Percentiles rank a stretch among this genome's conserved stretches.
phyloP scores from a whole-genome alignment of 176 grass and related monocot genomes.

The Carex kokanica region DNA sequence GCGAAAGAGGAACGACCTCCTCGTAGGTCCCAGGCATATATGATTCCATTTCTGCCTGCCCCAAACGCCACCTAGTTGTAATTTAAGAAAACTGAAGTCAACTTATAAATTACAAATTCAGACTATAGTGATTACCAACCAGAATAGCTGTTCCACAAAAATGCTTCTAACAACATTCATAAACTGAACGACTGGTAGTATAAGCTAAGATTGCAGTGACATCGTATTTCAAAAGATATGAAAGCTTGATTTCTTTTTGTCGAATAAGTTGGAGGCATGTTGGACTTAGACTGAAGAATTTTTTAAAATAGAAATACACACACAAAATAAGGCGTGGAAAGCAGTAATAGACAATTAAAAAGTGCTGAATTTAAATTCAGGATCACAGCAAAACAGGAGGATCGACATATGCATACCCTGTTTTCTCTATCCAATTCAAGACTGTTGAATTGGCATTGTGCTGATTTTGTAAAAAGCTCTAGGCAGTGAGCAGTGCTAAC shows the following conservation, averaged over 20 bases:
- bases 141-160: neutral
- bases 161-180: neutral
- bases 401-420: constrained; percentile 31
- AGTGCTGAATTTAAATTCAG: constrained; percentile 3
- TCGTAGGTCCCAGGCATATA: constrained; percentile 86
- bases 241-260: neutral
- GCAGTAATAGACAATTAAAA: neutral
- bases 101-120: constrained; percentile 17
- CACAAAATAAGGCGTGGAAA: neutral
- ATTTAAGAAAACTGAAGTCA: neutral
- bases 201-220: neutral
- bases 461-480: constrained; percentile 46
- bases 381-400: neutral
- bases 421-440: constrained; percentile 66
- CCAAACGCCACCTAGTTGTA: constrained; percentile 60
- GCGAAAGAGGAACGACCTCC: constrained; percentile 79
- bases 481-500: constrained; percentile 59
- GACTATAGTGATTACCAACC: neutral
- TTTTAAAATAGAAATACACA: neutral
- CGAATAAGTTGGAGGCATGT: neutral
- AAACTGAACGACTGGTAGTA: neutral
- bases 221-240: neutral
- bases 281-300: neutral
- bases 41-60: constrained; percentile 59
- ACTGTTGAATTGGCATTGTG: constrained; percentile 70